Conservation (phyloP, 108 stramenopile genomes). For the Conticribra weissflogii region DNA sequence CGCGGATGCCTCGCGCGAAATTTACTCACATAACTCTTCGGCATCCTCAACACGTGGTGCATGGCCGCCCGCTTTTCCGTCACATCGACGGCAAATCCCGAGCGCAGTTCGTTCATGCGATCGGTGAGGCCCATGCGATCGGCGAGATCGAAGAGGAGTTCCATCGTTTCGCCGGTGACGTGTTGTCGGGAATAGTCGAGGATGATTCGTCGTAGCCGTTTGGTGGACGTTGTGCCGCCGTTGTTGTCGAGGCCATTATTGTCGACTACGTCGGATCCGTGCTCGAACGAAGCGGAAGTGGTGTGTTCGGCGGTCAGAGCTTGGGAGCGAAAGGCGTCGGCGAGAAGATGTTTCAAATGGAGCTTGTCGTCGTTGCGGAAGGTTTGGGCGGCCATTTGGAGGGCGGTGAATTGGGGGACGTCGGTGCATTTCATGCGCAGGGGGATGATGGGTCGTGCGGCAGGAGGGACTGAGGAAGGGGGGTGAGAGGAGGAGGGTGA, state of each 20-base stretch:
- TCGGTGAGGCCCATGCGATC: conserved; percentile 81
- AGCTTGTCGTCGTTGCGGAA: conserved; percentile 81
- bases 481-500: no score
- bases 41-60: conserved; percentile 81
- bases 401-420: conserved; percentile 78
- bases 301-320: conserved; percentile 70
- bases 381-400: conserved; percentile 65
- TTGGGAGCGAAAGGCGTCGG: conserved; percentile 75
- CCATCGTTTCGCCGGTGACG: conserved; percentile 94
- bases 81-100: conserved; percentile 71
- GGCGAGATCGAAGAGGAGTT: conserved; percentile 91
- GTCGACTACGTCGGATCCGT: background rate
- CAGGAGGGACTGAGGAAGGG: no score
- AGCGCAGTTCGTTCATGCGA: conserved; percentile 74
- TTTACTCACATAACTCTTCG: conserved; percentile 48
- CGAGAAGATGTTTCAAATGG: conserved; percentile 77
- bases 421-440: conserved; percentile 70
- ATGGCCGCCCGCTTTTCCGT: conserved; percentile 77
- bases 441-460: conserved; percentile 20
- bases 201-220: conserved; percentile 68
- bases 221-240: background rate
- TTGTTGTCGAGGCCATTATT: background rate
- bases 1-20: conserved; percentile 34
- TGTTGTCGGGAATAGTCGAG: conserved; percentile 97
- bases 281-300: conserved; percentile 34